Evolutionary conservation across 1,284 basidiomycete genomes (phyloP), one percentile per base, ranked within the genome.

Genomic region (Xerocomus amazonicus): DNA sequence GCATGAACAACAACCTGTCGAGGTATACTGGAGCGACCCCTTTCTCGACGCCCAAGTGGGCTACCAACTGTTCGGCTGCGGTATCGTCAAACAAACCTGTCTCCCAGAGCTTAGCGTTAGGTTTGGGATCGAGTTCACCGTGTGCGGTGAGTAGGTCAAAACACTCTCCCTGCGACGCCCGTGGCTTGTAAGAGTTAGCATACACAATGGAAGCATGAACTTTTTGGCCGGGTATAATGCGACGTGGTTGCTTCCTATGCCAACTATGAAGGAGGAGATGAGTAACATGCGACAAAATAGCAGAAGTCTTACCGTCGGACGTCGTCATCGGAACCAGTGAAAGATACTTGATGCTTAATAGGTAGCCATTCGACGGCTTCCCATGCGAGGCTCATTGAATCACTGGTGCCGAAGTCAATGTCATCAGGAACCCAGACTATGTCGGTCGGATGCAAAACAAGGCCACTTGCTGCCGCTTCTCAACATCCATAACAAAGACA

Each of bases 221-320:
- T 32, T 62, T 68, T 45, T 68, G 62, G 13, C 63, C 62, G 2
- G 62, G 63, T 41, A 63, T 61, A 29, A 63, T 65, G 31, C 59
- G 56, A 17, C 62, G 62, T 19, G 62, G 51, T 38, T 59, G 49
- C 9, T 34, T 4, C 16, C 26, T 40, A 39, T 64, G 66, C 29
- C 4, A 31, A 17, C 64, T 68, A 38, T 13, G 17, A 14, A 29
- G 5, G 6, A 10, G n/a, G 26, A 45, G 1, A 37, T 61, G 16
- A 47, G 37, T 12, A 14, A 40, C 7, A 19, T 13, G 8, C 7
- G 29, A 26, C 6, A 17, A 9, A n/a, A 12, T 1, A 36, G 12
- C 14, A 6, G 12, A 23, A 23, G 19, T 9, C 61, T 43, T 31
- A 67, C 61, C 59, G 41, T 41, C 45, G 47, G 32, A 41, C 16